phyloP scores from a whole-genome alignment of 306 rosid species.

The Cucumis sativus region DNA sequence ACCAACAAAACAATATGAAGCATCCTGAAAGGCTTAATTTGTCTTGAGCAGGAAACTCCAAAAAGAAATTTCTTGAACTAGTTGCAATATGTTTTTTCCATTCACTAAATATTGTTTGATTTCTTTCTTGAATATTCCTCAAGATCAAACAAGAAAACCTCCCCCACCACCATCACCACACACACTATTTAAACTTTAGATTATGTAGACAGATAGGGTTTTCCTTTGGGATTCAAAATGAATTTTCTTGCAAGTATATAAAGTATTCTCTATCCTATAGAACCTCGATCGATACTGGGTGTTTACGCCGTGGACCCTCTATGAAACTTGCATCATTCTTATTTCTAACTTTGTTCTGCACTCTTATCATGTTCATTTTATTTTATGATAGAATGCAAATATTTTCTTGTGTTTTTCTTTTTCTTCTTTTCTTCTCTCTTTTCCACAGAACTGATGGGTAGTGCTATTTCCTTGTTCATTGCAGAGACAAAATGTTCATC shows the following conservation, averaged over 20 bases:
- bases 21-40: background rate
- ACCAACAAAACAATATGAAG: background rate
- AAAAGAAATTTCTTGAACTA: too few species aligned
- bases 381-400: background rate
- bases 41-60: background rate
- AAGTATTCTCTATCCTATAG: background rate
- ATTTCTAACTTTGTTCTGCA: background rate
- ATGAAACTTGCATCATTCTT: background rate
- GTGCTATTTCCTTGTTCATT: conserved; percentile 14
- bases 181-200: background rate
- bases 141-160: too few species aligned
- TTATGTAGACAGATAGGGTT: background rate
- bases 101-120: too few species aligned
- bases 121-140: too few species aligned
- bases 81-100: too few species aligned
- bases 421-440: background rate
- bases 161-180: too few species aligned
- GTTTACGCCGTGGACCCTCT: background rate
- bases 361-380: background rate
- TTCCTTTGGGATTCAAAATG: background rate
- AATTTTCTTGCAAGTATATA: background rate
- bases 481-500: conserved; percentile 65
- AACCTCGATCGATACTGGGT: background rate
- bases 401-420: background rate
- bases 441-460: background rate